Base-by-base conservation (phyloP, 2,329 filamentous ascomycete species). In the Cordyceps sp. region DNA sequence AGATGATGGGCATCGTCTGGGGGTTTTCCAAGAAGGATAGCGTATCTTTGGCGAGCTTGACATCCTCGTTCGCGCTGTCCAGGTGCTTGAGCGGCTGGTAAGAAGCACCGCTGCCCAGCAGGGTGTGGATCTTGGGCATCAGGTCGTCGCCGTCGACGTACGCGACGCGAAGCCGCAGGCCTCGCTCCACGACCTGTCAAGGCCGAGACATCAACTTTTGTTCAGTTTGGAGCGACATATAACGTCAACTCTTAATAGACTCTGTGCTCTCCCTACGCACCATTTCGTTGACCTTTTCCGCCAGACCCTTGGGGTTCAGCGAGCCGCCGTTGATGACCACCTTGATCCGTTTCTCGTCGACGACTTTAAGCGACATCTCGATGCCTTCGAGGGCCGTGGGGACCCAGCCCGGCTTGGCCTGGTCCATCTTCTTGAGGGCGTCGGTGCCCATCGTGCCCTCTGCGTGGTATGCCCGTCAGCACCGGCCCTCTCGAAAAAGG, bases 251-350 rank as follows among this genome's bases (percentile, higher is more conserved):
- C n/a, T n/a, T n/a, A n/a, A n/a, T n/a, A n/a, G n/a, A n/a, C n/a
- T n/a, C n/a, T n/a, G n/a, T n/a, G n/a, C n/a, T n/a, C n/a, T n/a
- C n/a, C n/a, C 4, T 7, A 19, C 30, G 22, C 33, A 46, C 43
- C 33, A 44, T 25, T 3, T 34, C 31, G 2, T 42, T 34, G 8
- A 47, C 37, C 27, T 40, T 45, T 31, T 60, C 41, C 1, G 64
- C 64, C 13, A 74, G 42, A 0, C 59, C 64, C 35, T 55, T 54
- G 0, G 69, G 69, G 35, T 73, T 66, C 13, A 66, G 54, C 3
- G 61, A 64, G 1, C 70, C 69, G 3, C 69, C 69, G 39, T 73
- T 72, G 34, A 70, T 53, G 23, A 69, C 53, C 10, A 73, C 52
- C 37, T 66, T 68, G 48, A 72, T 71, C 0, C 54, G 43, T 36